Conservation (phyloP, 1,284 basidiomycete genomes). For the Taiwanofungus camphoratus region DNA sequence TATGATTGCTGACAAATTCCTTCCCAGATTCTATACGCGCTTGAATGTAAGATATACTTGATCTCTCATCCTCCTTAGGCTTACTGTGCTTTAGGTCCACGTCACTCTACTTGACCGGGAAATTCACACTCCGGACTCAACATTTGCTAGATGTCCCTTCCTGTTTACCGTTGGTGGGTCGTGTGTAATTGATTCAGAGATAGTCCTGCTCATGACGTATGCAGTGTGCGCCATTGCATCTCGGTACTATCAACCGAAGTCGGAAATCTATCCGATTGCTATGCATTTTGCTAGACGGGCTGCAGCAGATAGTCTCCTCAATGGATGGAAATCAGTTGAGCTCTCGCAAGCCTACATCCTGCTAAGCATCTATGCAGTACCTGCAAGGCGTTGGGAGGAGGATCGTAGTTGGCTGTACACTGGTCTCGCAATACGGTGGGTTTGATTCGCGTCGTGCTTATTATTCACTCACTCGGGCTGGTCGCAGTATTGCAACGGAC, state of each 20-base stretch:
- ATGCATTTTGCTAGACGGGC: constrained; percentile 85
- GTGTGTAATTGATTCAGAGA: not conserved
- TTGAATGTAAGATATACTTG: constrained; percentile 50
- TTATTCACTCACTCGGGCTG: not conserved
- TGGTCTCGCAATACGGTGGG: constrained; percentile 69
- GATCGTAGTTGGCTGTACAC: constrained; percentile 80
- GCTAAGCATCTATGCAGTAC: constrained; percentile 74
- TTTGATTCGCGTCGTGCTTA: not conserved
- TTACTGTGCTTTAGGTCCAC: constrained; percentile 48
- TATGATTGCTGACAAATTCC: constrained; percentile 1
- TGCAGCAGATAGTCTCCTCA: constrained; percentile 68
- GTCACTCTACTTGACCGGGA: constrained; percentile 68
- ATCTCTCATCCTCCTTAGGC: not conserved
- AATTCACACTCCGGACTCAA: constrained; percentile 65
- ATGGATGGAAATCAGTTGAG: constrained; percentile 72
- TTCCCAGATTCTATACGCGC: constrained; percentile 53
- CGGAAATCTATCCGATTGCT: constrained; percentile 76
- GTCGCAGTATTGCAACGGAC: constrained; percentile 75
- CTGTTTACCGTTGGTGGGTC: constrained; percentile 75
- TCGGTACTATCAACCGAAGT: constrained; percentile 68
- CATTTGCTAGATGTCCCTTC: constrained; percentile 75
- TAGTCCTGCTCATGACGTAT: not conserved
- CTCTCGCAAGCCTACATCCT: constrained; percentile 61
- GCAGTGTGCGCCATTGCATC: constrained; percentile 75
- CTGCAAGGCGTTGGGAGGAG: constrained; percentile 77